Evolutionary conservation across 2,329 filamentous ascomycete species (phyloP).

Genomic region (Exserohilum rostratum): DNA sequence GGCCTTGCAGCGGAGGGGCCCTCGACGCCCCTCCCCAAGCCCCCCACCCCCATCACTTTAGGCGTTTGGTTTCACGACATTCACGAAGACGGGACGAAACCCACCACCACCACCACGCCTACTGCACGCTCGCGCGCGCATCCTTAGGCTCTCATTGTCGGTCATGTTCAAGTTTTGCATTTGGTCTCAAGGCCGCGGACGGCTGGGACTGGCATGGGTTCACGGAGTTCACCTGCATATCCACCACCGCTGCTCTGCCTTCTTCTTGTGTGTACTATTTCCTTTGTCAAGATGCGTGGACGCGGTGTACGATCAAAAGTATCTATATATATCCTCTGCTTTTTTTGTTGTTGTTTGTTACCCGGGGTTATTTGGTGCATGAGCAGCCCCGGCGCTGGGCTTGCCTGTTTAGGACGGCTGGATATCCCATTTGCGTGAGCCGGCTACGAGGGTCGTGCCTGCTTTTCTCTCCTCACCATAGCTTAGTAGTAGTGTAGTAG

Average conservation of each 20-base stretch:
- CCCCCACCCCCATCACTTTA: neutral
- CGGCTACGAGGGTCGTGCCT: slow-evolving; percentile 22
- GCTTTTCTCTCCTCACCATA: slow-evolving; percentile 24
- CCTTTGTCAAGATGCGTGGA: slow-evolving; percentile 24
- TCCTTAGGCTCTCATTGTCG: slow-evolving; percentile 14
- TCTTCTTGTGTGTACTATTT: slow-evolving; percentile 21
- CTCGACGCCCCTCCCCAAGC: neutral
- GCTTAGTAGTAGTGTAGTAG: slow-evolving; percentile 19
- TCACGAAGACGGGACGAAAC: slow-evolving; percentile 14
- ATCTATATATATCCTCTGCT: slow-evolving; percentile 35
- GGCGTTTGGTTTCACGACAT: slow-evolving; percentile 30
- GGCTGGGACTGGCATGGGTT: slow-evolving; percentile 21
- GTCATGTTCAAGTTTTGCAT: slow-evolving; percentile 11
- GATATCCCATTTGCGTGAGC: slow-evolving; percentile 31
- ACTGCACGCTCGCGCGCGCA: too few species aligned
- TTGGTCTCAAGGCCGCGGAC: slow-evolving; percentile 12
- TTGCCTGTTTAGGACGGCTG: slow-evolving; percentile 20
- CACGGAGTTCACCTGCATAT: slow-evolving; percentile 34
- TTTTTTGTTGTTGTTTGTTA: slow-evolving; percentile 13
- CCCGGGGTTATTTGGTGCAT: slow-evolving; percentile 18
- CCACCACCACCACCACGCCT: too few species aligned
- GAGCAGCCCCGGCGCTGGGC: slow-evolving; percentile 26
- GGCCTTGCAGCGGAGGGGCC: too few species aligned
- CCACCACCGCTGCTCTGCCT: slow-evolving; percentile 22
- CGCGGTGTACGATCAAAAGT: slow-evolving; percentile 42